phyloP scores from a whole-genome alignment of 2,329 filamentous ascomycete genomes.

The Xenoacremonium recifei region DNA sequence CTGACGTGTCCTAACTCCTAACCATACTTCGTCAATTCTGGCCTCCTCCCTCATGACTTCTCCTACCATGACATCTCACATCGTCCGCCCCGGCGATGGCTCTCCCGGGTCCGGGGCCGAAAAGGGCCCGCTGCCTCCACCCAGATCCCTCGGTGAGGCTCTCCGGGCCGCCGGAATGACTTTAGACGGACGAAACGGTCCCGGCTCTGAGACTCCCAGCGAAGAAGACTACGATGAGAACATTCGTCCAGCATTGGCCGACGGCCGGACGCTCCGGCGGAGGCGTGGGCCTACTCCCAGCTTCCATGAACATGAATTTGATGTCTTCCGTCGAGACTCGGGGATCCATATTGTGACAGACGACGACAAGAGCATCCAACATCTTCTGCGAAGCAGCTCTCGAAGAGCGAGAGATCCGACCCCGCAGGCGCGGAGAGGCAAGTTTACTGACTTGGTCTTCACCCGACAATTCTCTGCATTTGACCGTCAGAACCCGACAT shows the following conservation, averaged over 20 bases:
- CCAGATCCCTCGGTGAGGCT: conserved; percentile 27
- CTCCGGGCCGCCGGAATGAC: conserved; percentile 23
- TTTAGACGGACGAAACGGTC: conserved; percentile 19
- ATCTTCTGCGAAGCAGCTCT: conserved; percentile 25
- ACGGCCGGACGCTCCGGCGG: conserved; percentile 15
- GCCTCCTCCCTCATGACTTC: neutral
- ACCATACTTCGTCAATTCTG: no score
- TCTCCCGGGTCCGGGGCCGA: conserved; percentile 2
- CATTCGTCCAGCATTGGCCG: conserved; percentile 25
- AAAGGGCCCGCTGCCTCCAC: conserved; percentile 9
- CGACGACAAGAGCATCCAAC: conserved; percentile 27
- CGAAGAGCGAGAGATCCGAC: conserved; percentile 19
- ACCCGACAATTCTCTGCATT: conserved; percentile 72
- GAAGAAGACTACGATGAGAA: conserved; percentile 47
- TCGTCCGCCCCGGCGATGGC: conserved; percentile 1
- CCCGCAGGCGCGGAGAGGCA: conserved; percentile 16
- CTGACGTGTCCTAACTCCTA: no score
- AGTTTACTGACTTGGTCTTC: conserved; percentile 59
- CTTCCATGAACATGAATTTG: neutral
- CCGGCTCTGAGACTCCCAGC: conserved; percentile 40
- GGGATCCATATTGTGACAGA: conserved; percentile 27
- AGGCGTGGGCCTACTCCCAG: conserved; percentile 3
- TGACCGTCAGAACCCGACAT: conserved; percentile 66
- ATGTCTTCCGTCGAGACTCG: conserved; percentile 21
- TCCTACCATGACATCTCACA: neutral